These are phyloP conservation scores for Filobasidium floriforme DNA, from an alignment of 768 basidiomycete genomes.

Conservation along the genomic window DNA sequence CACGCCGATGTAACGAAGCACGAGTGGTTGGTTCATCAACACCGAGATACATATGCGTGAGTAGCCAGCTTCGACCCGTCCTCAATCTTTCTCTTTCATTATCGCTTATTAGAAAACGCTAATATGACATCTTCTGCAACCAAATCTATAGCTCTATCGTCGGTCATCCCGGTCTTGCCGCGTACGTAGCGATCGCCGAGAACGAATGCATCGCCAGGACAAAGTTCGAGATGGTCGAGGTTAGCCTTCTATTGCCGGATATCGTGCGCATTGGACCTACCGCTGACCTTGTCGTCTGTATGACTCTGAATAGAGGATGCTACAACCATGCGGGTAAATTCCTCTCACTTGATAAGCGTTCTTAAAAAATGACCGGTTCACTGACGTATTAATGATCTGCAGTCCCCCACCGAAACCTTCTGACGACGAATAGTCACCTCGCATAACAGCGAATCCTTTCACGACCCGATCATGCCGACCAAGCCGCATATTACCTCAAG, in stretches of 20 bases:
- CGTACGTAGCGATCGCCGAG: constrained; percentile 86
- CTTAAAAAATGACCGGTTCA: background rate
- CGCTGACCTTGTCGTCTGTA: background rate
- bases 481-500: background rate
- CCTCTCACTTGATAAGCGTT: background rate
- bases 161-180: constrained; percentile 76
- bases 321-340: constrained; percentile 67
- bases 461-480: background rate
- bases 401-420: constrained; percentile 24
- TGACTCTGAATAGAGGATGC: constrained; percentile 61
- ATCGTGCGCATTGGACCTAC: background rate
- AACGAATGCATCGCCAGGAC: constrained; percentile 82
- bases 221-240: constrained; percentile 95
- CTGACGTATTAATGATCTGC: background rate
- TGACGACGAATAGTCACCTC: constrained; percentile 20
- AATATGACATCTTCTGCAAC: background rate
- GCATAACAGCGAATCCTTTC: background rate
- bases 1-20: constrained; percentile 95
- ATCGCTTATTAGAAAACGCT: too few relatives aligned
- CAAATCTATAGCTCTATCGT: constrained; percentile 77
- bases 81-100: too few relatives aligned
- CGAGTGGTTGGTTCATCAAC: constrained; percentile 43
- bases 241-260: constrained; percentile 40
- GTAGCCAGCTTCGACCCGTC: constrained; percentile 13
- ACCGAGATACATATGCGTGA: constrained; percentile 23